Base-by-base conservation (phyloP, 2,329 filamentous ascomycete species). In the Thelonectria discophora region DNA sequence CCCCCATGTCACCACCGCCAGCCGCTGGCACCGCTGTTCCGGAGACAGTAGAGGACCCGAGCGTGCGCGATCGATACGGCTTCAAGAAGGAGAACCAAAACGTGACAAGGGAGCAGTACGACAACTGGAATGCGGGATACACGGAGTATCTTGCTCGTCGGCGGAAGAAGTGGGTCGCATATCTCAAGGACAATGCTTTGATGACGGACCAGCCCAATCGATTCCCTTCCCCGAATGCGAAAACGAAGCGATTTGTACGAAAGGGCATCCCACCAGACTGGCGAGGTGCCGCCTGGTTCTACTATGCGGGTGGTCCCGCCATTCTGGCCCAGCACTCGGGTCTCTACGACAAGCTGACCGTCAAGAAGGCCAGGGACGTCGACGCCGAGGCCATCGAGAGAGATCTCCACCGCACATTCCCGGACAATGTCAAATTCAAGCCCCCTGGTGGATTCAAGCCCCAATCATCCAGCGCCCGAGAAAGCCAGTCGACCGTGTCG, bases 261-360 rank as follows among this genome's bases (percentile, higher is more conserved):
- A 98, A 97, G 77, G 94, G 94, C 15, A 94, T 97, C 51, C 94
- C 94, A 3, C 92, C 94, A 0, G 93, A 97, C 67, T 97, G 93
- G 88, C 88, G 94, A 72, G 94, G 94, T n/a, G 90, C 92, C 6
- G 94, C 94, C 47, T 98, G 94, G 94, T 98, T 97, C 76, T 97
- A 91, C 79, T 98, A 97, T 74, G 93, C 93, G 11, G 93, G 93
- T 18, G 94, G 94, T 1, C 93, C 93, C 21, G 88, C 89, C 47
- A 90, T 93, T 66, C 76, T 97, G 62, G 86, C 88, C 53, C 90
- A 92, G 72, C 86, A 96, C 69, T 85, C 88, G 5, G 92, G 92
- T 1, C 80, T 94, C 15, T 98, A 97, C 74, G 85, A 88, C 54
- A 83, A 88, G 54, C 80, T 96, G 40, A 81, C 95, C 32, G 80